Evolutionary conservation across 148 eudicot species (phyloP), one percentile per base, ranked within the genome.

Genomic region (Linanthus parryae): DNA sequence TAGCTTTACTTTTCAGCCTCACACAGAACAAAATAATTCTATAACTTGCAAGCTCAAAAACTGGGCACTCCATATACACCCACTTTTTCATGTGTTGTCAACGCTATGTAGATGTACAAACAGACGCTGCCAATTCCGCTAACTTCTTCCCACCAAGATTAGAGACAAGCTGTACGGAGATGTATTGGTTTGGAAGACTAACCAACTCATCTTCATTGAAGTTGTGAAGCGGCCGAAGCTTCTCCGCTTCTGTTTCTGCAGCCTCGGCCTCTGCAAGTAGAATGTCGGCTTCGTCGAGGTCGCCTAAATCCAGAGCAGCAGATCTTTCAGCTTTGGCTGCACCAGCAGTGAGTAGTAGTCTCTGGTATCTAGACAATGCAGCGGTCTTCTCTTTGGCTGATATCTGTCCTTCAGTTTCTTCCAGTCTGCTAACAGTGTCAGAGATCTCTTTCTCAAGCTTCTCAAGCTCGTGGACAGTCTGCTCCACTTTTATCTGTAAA

Each of bases 221-320:
- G 49, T 48, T 21, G 53, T 83, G 71, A 20, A 69, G 16, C 15
- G 33, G 52, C 62, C 76, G 72, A 50, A 85, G 73, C 57, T 75
- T 75, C 69, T 68, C 71, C 3, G 83, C 94, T 69, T 79, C 85
- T 30, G 68, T 59, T 16, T 75, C 78, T 17, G 83, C 76, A 39
- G 76, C 77, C 54, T 76, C 80, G 60, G 85, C 88, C 67, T 85
- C 94, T n/a, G 75, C 70, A 17, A 70, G 76, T 28, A 85, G 82
- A 34, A 66, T 54, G 30, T 82, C 66, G 61, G 88, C 88, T 73
- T 85, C 94, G 57, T 73, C 76, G 10, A 51, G 40, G 44, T 85
- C 94, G 48, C 88, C 85, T 29, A 75, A 61, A 38, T 81, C 85
- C 31, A 85, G 43, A 44, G 94, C 85, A 41, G 94, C 80, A 16